Evolutionary conservation across 1,284 basidiomycete genomes (phyloP).

Genomic region (Sutorius eximius): DNA sequence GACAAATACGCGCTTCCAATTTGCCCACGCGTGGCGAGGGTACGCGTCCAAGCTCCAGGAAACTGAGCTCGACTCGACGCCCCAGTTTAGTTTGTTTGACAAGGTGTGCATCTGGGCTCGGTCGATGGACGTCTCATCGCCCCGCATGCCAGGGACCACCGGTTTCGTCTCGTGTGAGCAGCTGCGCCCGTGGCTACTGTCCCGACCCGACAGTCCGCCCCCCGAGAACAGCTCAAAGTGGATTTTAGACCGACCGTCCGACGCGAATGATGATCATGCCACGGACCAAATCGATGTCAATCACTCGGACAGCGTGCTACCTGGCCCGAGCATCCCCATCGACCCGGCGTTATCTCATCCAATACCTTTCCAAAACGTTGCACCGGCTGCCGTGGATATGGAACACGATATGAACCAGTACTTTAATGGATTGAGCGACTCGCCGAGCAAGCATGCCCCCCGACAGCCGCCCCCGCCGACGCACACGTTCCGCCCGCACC

Average conservation of each 20-base stretch:
- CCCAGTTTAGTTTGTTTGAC: constrained; percentile 4
- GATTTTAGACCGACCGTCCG: neutral
- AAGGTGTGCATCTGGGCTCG: constrained; percentile 5
- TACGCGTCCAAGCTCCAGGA: constrained; percentile 14
- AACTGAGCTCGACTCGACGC: constrained; percentile 7
- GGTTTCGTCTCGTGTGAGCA: constrained; percentile 14
- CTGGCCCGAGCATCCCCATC: neutral
- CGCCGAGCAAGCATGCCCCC: constrained; percentile 17
- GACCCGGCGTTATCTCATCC: neutral
- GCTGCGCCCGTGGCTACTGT: constrained; percentile 21
- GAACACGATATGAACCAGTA: constrained; percentile 30
- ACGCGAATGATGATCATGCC: neutral
- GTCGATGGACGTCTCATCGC: neutral
- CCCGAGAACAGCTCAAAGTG: neutral
- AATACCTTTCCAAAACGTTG: neutral
- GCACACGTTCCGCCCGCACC: constrained; percentile 7
- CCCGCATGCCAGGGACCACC: constrained; percentile 9
- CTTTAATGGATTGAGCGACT: constrained; percentile 27
- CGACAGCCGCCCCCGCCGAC: neutral
- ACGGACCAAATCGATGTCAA: neutral
- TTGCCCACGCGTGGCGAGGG: constrained; percentile 23
- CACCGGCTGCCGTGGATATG: constrained; percentile 9
- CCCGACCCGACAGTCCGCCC: neutral
- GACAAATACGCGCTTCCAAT: constrained; percentile 28
- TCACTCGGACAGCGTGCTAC: neutral